These are phyloP conservation scores for Talaromyces sp. DNA, from an alignment of 2,329 filamentous ascomycete genomes.

Conservation along the genomic window DNA sequence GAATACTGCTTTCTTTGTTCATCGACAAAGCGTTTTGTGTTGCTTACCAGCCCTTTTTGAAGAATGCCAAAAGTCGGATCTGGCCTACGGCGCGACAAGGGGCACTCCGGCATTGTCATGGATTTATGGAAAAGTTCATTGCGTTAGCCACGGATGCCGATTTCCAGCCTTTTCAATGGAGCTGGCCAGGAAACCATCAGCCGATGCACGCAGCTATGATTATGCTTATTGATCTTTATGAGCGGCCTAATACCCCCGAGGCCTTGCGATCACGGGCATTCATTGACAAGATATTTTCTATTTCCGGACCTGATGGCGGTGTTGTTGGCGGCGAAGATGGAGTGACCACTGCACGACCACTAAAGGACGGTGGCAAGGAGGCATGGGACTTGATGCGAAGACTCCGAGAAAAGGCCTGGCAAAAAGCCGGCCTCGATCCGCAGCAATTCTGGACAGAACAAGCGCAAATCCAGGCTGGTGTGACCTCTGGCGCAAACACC, in stretches of 20 bases:
- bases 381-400: slow-evolving; percentile 47
- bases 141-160: slow-evolving; percentile 43
- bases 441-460: slow-evolving; percentile 44
- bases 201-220: slow-evolving; percentile 46
- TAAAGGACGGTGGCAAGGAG: slow-evolving; percentile 46
- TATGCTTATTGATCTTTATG: slow-evolving; percentile 47
- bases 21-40: slow-evolving; percentile 46
- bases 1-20: slow-evolving; percentile 41
- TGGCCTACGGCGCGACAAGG: slow-evolving; percentile 45
- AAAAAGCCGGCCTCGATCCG: slow-evolving; percentile 45
- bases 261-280: slow-evolving; percentile 42
- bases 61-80: slow-evolving; percentile 44
- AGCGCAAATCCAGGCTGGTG: slow-evolving; percentile 38
- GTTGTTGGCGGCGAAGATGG: slow-evolving; percentile 45
- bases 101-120: slow-evolving; percentile 44
- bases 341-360: slow-evolving; percentile 37
- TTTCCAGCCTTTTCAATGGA: slow-evolving; percentile 47
- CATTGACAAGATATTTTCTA: slow-evolving; percentile 43
- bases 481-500: slow-evolving; percentile 20
- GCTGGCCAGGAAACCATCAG: slow-evolving; percentile 44
- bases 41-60: slow-evolving; percentile 46
- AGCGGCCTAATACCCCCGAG: slow-evolving; percentile 42
- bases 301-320: slow-evolving; percentile 42
- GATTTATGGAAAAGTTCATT: slow-evolving; percentile 47
- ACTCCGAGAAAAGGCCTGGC: slow-evolving; percentile 45